Base-by-base conservation (phyloP, 1,284 basidiomycete genomes). In the Boletellus dicymbophilus region DNA sequence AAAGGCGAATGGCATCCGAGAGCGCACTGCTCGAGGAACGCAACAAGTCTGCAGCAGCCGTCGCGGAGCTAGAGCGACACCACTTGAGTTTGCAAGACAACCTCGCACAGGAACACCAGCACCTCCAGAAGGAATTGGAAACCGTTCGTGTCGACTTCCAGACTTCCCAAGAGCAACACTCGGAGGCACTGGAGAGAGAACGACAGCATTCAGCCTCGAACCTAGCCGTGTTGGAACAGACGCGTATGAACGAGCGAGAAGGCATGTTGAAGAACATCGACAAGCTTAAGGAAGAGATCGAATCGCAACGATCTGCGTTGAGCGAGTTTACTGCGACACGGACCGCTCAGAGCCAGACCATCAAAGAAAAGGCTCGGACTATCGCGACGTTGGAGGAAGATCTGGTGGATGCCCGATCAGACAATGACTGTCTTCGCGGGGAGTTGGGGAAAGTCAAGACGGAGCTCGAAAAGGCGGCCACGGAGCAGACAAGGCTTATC, bases 401-500 rank as follows among this genome's bases (percentile, higher is more conserved):
- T 49, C 64, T 89, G 2, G 61, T 71, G 9, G 61, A 59, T 18
- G 67, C 73, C 13, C 74, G 73, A 50, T 72, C 65, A 37, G 80
- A 88, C 59, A 80, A 80, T 22, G 77, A 80, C 46, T 68, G 72
- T 30, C 72, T 89, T 40, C 72, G 75, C 25, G 67, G 70, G 25
- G 79, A 88, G 59, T 69, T 87, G 36, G 76, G 73, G 18, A 71
- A 71, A 54, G 73, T 89, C 45, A 77, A 77, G 49, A 75, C 70
- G n/a, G 83, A 88, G 59, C 74, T 93, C 20, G 75, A 81, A 41
- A 72, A 69, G 55, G 81, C 80, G 38, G 79, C 74, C 23, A 69
- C 63, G 13, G 81, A 87, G 60, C 84, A 87, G 58, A 75, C 76
- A 3, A 77, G 75, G 57, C 77, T 88, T n/a, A 70, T 81, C 38